phyloP scores from a whole-genome alignment of 768 basidiomycete genomes.

The Boletus rufocinnamomeus region DNA sequence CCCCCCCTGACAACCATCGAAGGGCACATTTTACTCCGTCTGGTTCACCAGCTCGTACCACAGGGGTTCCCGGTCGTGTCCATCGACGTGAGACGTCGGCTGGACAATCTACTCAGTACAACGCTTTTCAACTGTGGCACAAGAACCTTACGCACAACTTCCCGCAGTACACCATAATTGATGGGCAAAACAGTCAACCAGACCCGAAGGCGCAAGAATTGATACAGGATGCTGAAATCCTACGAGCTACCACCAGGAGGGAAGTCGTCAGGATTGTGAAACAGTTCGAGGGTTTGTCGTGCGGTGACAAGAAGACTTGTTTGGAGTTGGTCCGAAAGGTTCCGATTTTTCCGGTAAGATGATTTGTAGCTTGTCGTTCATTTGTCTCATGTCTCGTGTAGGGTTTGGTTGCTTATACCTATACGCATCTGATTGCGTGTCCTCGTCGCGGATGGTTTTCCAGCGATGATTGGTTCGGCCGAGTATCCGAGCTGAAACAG shows the following conservation, averaged over 20 bases:
- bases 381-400: constrained; percentile 13
- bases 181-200: constrained; percentile 12
- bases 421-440: constrained; percentile 28
- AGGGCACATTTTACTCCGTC: background rate
- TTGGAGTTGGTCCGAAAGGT: constrained; percentile 12
- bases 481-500: constrained; percentile 10
- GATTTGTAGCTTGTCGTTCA: background rate
- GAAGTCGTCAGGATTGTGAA: constrained; percentile 22
- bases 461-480: constrained; percentile 10
- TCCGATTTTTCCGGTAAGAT: constrained; percentile 30
- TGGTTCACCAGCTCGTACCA: background rate
- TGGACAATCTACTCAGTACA: background rate
- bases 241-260: constrained; percentile 18
- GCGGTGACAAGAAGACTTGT: constrained; percentile 12
- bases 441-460: constrained; percentile 12
- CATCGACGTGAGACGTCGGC: background rate
- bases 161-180: constrained; percentile 22
- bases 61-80: background rate
- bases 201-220: background rate
- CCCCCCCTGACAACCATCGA: background rate
- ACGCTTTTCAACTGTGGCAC: constrained; percentile 22
- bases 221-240: constrained; percentile 5
- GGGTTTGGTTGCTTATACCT: constrained; percentile 33
- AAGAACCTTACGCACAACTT: background rate
- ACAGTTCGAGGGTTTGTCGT: constrained; percentile 17